Base-by-base conservation (phyloP, 352 stramenopile genomes). In the Phytophthora pseudosyringae region DNA sequence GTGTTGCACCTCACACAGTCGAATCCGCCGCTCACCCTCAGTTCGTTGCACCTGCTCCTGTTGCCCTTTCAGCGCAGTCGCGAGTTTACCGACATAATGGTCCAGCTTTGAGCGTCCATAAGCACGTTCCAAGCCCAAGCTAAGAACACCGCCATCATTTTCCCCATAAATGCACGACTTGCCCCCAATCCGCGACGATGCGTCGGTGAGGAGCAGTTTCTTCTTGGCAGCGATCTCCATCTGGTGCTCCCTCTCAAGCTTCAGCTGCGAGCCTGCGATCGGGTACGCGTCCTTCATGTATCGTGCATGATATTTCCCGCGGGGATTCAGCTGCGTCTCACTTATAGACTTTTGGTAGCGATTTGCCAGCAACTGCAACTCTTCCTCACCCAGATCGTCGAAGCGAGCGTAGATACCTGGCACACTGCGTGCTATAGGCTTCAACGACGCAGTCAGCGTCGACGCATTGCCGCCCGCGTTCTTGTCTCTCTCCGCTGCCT, bases 271-370 rank as follows among this genome's bases (percentile, higher is more conserved):
- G 10, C 86, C 86, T 31, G 83, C 82, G 46, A 94, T 90, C 35
- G 83, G 86, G 45, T 88, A 94, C 48, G 67, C 59, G 47, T 92
- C 71, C 49, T 84, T 86, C 69, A 94, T 84, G 46, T 70, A 91
- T 13, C 71, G 75, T 12, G 63, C 25, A 60, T 94, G 83, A 69
- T 93, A 94, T 48, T 91, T 90, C 11, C 86, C 86, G 5, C 67
- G 55, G 9, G 72, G 75, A 56, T 93, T 88, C 11, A 86, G 48
- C 9, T 78, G 76, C 15, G 56, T 54, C 21, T 55, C 36, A 32
- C 29, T 53, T 8, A 8, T 38, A 57, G 67, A 41, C 40, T 41
- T 35, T 29, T 87, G 62, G 28, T 75, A 60, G 28, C 61, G 76
- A 18, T 80, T 72, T 9, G 83, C 81, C 18, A 91, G 56, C 12